Conservation (phyloP, 2,329 filamentous ascomycete genomes). For the Alternaria sp. region DNA sequence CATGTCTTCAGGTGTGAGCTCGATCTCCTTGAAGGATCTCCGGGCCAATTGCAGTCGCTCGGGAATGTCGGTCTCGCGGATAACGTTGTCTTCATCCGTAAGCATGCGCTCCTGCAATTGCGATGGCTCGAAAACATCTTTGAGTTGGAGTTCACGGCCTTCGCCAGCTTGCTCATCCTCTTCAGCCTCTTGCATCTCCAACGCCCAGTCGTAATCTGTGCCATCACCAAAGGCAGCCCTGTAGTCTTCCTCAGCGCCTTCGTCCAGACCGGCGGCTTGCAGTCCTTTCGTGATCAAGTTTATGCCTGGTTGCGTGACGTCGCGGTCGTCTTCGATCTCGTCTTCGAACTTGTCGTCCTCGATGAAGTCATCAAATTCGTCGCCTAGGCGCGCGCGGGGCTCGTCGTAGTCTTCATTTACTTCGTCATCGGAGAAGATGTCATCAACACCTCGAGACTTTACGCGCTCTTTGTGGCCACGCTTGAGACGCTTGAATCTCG, state of each 20-base stretch:
- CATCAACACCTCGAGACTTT: conserved; percentile 76
- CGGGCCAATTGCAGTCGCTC: conserved; percentile 94
- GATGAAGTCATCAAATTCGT: conserved; percentile 77
- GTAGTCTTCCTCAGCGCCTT: conserved; percentile 94
- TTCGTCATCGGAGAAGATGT: conserved; percentile 97
- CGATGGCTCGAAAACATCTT: conserved; percentile 97
- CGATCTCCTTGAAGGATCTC: conserved; percentile 83
- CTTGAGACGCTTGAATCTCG: conserved; percentile 96
- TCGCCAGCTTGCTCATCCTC: conserved; percentile 78
- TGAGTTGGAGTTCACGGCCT: conserved; percentile 87
- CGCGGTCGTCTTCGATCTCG: conserved; percentile 85
- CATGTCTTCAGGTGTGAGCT: conserved; percentile 80
- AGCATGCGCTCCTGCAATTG: conserved; percentile 93
- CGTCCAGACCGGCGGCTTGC: conserved; percentile 85
- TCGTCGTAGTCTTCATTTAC: conserved; percentile 67
- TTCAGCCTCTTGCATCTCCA: conserved; percentile 86
- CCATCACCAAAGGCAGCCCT: conserved; percentile 95
- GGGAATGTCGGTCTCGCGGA: conserved; percentile 87
- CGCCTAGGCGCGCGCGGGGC: conserved; percentile 39
- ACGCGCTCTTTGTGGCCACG: conserved; percentile 79
- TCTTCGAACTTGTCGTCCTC: conserved; percentile 85
- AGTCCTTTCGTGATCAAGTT: conserved; percentile 73
- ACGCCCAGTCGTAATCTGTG: conserved; percentile 93
- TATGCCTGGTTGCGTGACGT: conserved; percentile 82
- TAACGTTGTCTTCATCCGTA: conserved; percentile 92